phyloP scores from a whole-genome alignment of 2,329 filamentous ascomycete genomes.

The Microcyclospora tardicrescens region DNA sequence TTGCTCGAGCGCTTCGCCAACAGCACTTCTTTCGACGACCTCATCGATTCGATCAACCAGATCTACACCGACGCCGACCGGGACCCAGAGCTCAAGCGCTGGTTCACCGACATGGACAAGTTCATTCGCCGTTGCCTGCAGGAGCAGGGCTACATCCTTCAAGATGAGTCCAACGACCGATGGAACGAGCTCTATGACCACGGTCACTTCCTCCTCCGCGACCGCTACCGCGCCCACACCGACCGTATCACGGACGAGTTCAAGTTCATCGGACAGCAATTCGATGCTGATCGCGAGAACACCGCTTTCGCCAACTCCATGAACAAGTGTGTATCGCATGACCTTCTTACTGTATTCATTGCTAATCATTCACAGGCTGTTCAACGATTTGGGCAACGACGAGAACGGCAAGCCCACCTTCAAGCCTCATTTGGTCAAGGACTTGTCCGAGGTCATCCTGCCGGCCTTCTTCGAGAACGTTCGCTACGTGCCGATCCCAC shows the following conservation, averaged over 20 bases:
- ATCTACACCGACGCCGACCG: slow-evolving; percentile 79
- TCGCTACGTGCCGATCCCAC: slow-evolving; percentile 81
- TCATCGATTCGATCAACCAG: slow-evolving; percentile 71
- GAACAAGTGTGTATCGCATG: slow-evolving; percentile 40
- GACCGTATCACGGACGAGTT: slow-evolving; percentile 78
- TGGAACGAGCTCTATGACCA: slow-evolving; percentile 79
- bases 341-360: too few species aligned
- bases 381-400: slow-evolving; percentile 81
- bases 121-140: slow-evolving; percentile 76
- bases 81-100: slow-evolving; percentile 73
- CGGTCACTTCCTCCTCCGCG: slow-evolving; percentile 72
- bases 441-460: slow-evolving; percentile 74
- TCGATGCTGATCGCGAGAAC: slow-evolving; percentile 80
- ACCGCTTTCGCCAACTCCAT: slow-evolving; percentile 62
- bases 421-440: slow-evolving; percentile 86
- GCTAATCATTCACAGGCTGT: slow-evolving; percentile 36
- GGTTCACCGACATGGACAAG: slow-evolving; percentile 68
- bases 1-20: slow-evolving; percentile 94
- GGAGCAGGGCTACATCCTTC: slow-evolving; percentile 81
- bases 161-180: slow-evolving; percentile 63
- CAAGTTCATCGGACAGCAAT: slow-evolving; percentile 81
- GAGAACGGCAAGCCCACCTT: slow-evolving; percentile 71
- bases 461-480: slow-evolving; percentile 71
- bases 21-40: slow-evolving; percentile 73
- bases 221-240: slow-evolving; percentile 77